Evolutionary conservation across 208 protist genomes (phyloP), one percentile per base, ranked within the genome.

Genomic region (Crithidia mellificae): DNA sequence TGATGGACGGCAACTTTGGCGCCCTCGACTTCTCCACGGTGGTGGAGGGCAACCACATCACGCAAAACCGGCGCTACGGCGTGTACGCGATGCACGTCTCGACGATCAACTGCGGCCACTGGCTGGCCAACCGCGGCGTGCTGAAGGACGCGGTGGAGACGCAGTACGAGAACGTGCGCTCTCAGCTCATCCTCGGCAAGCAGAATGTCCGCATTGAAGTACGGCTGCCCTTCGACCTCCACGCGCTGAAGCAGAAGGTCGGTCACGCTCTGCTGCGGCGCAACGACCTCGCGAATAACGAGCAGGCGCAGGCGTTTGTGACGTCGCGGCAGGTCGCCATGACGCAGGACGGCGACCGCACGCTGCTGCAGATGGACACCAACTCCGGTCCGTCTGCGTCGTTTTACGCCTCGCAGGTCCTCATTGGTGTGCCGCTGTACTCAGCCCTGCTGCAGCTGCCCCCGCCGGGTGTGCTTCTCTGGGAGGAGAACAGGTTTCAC

Each of bases 331-430:
- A 91, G 65, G 77, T 93, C 34, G 86, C 72, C 15, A 19, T 84
- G 30, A 65, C 81, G 15, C 27, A 63, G 8, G 84, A 91, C 65
- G 58, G 65, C 4, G 63, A 63, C 8, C 68, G 73, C 17, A 88
- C 83, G 9, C 74, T 95, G 39, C 62, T 95, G 19, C 78, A 91
- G 38, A 61, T 93, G 51, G 90, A 95, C 79, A 95, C 90, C 4
- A 52, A 75, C 20, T 51, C 68, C 9, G 41, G 44, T 6, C 80
- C 79, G 24, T 62, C 75, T 14, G 58, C 49, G 30, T 93, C 85
- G 1, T 72, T 63, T 46, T 90, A 77, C 64, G 77, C 78, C 34
- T 95, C 90, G 19, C 71, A 85, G 30, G 81, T 87, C 11, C 80
- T 95, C 19, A 25, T 85, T 15, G 53, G 72, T 29, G 71, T 91